Base-by-base conservation (phyloP, 108 stramenopile species). In the Heterococcus sp. region DNA sequence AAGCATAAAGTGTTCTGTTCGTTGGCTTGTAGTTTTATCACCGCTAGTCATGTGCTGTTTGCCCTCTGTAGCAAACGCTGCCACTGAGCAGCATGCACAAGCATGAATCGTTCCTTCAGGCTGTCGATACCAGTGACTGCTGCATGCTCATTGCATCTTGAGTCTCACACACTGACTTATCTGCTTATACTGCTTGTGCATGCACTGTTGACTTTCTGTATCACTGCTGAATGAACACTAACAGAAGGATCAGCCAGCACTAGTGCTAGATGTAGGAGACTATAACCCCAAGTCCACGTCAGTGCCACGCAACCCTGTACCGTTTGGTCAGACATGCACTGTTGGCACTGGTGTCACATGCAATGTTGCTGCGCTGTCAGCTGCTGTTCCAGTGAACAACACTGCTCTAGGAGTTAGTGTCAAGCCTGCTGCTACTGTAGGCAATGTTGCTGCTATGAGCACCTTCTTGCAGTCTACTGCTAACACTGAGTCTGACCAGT, bases 361-460 rank as follows among this genome's bases (percentile, higher is more conserved):
- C 8, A 58, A 8, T 58, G 46, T 58, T 58, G 46, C 8, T 58
- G 46, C 21, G 8, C 46, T 58, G 46, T 58, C 14, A 8, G 46
- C 46, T 8, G 46, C 8, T 58, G 46, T n/a, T n/a, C n/a, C n/a
- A n/a, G n/a, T n/a, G n/a, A n/a, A n/a, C n/a, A n/a, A n/a, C n/a
- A n/a, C n/a, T n/a, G n/a, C n/a, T n/a, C n/a, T n/a, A n/a, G n/a
- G n/a, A n/a, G n/a, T n/a, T n/a, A n/a, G n/a, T n/a, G n/a, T n/a
- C n/a, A 3, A 76, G 76, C 30, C 65, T 84, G 28, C 3, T 76
- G 0, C 21, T 38, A 34, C 75, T 75, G 0, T 37, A 73, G 35
- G 35, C 73, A 4, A 73, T 80, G 37, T 33, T 80, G 40, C 74
- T 37, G 8, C 0, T 33, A 32, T 31, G 2, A 3, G 0, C 2